These are phyloP conservation scores for Phascolomyces articulosus DNA, from an alignment of 371 early-diverging fungal genomes.

Conservation along the genomic window DNA sequence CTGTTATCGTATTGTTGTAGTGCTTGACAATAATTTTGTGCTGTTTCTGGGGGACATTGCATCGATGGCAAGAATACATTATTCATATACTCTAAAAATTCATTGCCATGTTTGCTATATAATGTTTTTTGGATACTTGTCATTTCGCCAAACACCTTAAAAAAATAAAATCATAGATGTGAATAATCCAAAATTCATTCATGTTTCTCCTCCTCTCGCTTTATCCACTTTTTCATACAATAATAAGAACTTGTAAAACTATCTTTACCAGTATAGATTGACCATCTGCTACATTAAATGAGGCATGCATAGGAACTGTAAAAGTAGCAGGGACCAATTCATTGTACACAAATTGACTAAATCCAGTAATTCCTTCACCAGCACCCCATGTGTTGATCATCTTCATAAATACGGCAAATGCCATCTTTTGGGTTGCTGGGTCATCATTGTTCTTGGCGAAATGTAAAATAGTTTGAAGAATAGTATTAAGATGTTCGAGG, in stretches of 20 bases:
- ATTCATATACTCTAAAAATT: slow-evolving; percentile 69
- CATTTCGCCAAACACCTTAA: slow-evolving; percentile 79
- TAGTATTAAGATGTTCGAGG: slow-evolving; percentile 68
- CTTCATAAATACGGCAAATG: slow-evolving; percentile 82
- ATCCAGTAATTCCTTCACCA: slow-evolving; percentile 52
- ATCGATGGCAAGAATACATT: slow-evolving; percentile 70
- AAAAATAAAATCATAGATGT: neutral
- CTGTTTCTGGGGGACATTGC: slow-evolving; percentile 66
- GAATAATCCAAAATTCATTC: neutral
- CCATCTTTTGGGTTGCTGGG: slow-evolving; percentile 77
- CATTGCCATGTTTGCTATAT: slow-evolving; percentile 61
- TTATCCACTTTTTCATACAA: too few relatives aligned
- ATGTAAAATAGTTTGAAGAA: slow-evolving; percentile 80
- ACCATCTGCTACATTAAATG: slow-evolving; percentile 82
- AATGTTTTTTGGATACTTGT: slow-evolving; percentile 75
- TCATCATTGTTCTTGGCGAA: slow-evolving; percentile 78
- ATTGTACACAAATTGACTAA: slow-evolving; percentile 82
- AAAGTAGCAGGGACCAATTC: slow-evolving; percentile 80
- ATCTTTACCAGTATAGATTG: slow-evolving; percentile 69
- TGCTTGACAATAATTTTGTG: slow-evolving; percentile 67
- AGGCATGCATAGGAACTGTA: slow-evolving; percentile 77
- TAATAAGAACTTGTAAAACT: neutral
- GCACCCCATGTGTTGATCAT: slow-evolving; percentile 83
- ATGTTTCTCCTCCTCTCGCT: too few relatives aligned
- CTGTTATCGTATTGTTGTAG: slow-evolving; percentile 68